Conservation (phyloP, 2,329 filamentous ascomycete species). For the Sphaceloma murrayae region DNA sequence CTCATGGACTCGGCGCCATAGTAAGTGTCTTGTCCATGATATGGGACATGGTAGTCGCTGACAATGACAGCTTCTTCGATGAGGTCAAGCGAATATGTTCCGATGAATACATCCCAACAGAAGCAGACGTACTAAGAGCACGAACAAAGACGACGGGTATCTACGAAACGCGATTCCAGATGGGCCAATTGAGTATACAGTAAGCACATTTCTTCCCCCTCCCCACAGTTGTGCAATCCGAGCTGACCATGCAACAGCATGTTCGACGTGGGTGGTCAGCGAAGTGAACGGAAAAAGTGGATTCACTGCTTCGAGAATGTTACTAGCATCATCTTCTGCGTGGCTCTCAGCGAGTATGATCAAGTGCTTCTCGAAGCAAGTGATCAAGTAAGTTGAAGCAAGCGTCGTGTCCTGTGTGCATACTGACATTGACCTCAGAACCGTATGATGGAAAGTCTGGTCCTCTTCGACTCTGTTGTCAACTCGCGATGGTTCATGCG, state of each 20-base stretch:
- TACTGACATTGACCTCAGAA: constrained; percentile 52
- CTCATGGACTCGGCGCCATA: constrained; percentile 99
- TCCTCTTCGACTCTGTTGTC: constrained; percentile 95
- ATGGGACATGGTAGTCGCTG: constrained; percentile 13
- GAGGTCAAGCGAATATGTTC: constrained; percentile 77
- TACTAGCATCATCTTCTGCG: constrained; percentile 98
- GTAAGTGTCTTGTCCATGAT: constrained; percentile 46
- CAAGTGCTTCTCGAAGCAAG: constrained; percentile 94
- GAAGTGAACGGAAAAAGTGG: constrained; percentile 98
- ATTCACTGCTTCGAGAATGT: constrained; percentile 99
- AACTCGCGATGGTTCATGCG: constrained; percentile 99
- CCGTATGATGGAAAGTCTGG: constrained; percentile 97
- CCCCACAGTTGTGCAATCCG: constrained; percentile 2
- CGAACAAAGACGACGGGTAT: constrained; percentile 98
- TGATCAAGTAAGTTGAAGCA: constrained; percentile 62
- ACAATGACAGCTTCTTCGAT: constrained; percentile 72
- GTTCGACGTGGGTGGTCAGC: constrained; percentile 96
- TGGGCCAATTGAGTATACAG: constrained; percentile 98
- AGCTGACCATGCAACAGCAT: constrained; percentile 53
- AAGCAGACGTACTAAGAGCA: constrained; percentile 89
- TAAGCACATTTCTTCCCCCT: constrained; percentile 47
- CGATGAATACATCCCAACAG: constrained; percentile 79
- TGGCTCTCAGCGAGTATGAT: constrained; percentile 95
- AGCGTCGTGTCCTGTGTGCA: constrained; percentile 5
- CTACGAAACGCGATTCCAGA: constrained; percentile 96